phyloP scores from a whole-genome alignment of 169 alveolate species.

The Plasmodium vinckei region DNA sequence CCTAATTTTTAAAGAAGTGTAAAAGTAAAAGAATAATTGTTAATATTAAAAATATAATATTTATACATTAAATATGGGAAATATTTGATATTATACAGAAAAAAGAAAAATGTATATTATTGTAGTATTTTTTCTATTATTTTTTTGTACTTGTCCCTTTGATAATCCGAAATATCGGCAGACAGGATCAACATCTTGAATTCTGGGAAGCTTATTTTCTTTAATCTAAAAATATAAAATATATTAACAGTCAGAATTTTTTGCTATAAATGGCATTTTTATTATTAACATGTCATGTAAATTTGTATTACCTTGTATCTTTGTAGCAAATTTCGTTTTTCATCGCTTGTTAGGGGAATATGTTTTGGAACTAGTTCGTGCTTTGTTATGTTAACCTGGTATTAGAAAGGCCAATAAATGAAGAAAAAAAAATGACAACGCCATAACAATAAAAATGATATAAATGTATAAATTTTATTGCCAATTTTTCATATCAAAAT shows the following conservation, averaged over 20 bases:
- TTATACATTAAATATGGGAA: neutral
- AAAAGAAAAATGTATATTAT: neutral
- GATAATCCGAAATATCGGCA: slow-evolving; percentile 95
- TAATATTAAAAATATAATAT: neutral
- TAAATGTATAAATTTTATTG: neutral
- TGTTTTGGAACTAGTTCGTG: slow-evolving; percentile 99
- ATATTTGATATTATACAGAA: neutral
- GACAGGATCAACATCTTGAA: slow-evolving; percentile 96
- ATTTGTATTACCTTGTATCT: slow-evolving; percentile 89
- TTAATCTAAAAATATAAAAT: slow-evolving; percentile 83
- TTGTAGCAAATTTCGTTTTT: slow-evolving; percentile 92
- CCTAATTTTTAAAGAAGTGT: slow-evolving; percentile 74
- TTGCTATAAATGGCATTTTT: neutral
- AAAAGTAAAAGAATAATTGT: slow-evolving; percentile 2
- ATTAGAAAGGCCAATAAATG: slow-evolving; percentile 13
- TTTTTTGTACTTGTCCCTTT: slow-evolving; percentile 91
- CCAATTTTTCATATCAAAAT: neutral
- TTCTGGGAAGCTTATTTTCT: slow-evolving; percentile 97
- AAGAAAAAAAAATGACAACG: neutral
- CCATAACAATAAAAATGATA: neutral
- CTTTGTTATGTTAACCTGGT: slow-evolving; percentile 95
- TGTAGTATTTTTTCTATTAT: slow-evolving; percentile 17
- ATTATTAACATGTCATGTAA: neutral
- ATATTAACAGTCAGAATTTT: no score
- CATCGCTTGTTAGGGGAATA: slow-evolving; percentile 94